phyloP scores from a whole-genome alignment of 768 basidiomycete genomes.

The Tubosaeta sp. region DNA sequence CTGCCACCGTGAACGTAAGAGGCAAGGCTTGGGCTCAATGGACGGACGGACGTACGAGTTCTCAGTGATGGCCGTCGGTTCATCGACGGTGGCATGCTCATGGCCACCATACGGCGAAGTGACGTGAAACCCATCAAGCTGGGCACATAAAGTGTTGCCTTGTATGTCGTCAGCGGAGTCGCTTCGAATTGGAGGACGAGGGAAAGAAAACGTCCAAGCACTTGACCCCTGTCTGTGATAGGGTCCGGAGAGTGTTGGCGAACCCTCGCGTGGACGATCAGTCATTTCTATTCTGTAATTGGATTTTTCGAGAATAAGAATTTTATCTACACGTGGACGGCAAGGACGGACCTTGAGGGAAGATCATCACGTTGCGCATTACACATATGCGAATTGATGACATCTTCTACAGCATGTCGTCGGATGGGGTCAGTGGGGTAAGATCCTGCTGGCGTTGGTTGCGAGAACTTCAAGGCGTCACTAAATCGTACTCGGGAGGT shows the following conservation, averaged over 20 bases:
- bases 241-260: slow-evolving; percentile 13
- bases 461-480: slow-evolving; percentile 26
- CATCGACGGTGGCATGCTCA: slow-evolving; percentile 15
- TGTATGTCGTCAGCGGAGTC: slow-evolving; percentile 24
- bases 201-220: slow-evolving; percentile 4
- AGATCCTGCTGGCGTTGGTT: slow-evolving; percentile 20
- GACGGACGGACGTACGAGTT: slow-evolving; percentile 20
- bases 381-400: slow-evolving; percentile 26
- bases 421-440: slow-evolving; percentile 26
- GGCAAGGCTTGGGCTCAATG: slow-evolving; percentile 7
- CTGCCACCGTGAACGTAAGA: slow-evolving; percentile 27
- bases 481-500: slow-evolving; percentile 9
- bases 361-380: slow-evolving; percentile 30
- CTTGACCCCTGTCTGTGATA: slow-evolving; percentile 21
- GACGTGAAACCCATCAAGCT: slow-evolving; percentile 26
- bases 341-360: slow-evolving; percentile 31
- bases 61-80: slow-evolving; percentile 27
- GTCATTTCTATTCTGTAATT: slow-evolving; percentile 18
- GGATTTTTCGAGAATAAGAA: slow-evolving; percentile 11
- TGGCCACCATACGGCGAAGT: slow-evolving; percentile 10
- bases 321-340: slow-evolving; percentile 20
- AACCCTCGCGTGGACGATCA: slow-evolving; percentile 22
- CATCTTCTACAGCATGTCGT: slow-evolving; percentile 27
- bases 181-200: slow-evolving; percentile 6
- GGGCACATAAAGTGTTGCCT: slow-evolving; percentile 19